Evolutionary conservation across 345 rosid species (phyloP).

Genomic region (Mercurialis annua): DNA sequence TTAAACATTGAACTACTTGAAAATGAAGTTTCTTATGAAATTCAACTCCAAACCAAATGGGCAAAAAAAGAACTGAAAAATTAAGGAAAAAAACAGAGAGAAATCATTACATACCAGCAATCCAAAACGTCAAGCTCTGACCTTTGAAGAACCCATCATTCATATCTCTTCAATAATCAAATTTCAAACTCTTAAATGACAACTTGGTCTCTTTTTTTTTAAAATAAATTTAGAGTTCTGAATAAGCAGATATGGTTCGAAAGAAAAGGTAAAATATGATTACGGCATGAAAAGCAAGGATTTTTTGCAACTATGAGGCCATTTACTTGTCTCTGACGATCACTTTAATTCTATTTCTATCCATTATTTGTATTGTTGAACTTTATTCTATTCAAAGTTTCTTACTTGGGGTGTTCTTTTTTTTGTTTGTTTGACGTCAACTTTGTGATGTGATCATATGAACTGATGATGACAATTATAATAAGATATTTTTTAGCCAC

Average conservation of each 20-base stretch:
- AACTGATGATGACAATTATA: too few relatives aligned
- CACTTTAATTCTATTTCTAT: not conserved
- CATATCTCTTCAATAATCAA: not conserved
- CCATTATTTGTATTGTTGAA: too few relatives aligned
- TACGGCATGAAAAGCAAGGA: not conserved
- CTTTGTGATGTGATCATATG: too few relatives aligned
- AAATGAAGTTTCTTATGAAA: not conserved
- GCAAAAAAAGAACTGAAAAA: not conserved
- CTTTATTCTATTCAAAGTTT: too few relatives aligned
- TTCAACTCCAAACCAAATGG: not conserved
- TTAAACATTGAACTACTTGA: not conserved
- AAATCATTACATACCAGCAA: slow-evolving; percentile 16
- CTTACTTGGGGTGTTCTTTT: not conserved
- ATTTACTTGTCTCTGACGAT: not conserved
- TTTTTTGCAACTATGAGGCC: slow-evolving; percentile 1
- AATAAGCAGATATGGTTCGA: not conserved
- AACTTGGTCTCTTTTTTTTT: not conserved
- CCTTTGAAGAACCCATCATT: not conserved
- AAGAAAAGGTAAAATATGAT: not conserved
- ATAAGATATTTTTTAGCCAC: too few relatives aligned
- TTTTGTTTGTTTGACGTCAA: too few relatives aligned
- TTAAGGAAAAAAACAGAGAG: not conserved
- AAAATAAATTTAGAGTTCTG: not conserved
- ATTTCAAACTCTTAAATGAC: not conserved
- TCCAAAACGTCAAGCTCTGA: not conserved